Evolutionary conservation across 306 rosid species (phyloP).

Genomic region (Vigna trinervia): DNA sequence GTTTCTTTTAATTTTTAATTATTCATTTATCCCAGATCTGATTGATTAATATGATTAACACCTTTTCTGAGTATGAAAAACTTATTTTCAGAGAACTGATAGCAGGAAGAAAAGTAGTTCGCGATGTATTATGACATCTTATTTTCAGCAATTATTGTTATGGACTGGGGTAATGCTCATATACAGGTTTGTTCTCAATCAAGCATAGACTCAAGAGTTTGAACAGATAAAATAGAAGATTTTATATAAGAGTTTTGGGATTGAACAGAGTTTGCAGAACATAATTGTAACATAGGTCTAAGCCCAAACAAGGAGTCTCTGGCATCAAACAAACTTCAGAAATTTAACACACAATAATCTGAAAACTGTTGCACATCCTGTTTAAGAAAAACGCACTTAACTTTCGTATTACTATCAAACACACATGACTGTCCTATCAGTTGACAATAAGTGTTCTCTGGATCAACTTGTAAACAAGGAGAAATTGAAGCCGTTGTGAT

Average conservation of each 20-base stretch:
- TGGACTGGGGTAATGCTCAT: conserved; percentile 86
- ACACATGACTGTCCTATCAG: background rate
- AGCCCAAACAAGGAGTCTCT: background rate
- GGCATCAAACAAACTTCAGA: background rate
- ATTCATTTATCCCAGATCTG: conserved; percentile 34
- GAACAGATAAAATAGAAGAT: background rate
- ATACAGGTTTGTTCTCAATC: conserved; percentile 71
- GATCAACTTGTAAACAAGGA: no score
- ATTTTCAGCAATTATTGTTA: conserved; percentile 80
- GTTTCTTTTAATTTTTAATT: conserved; percentile 41
- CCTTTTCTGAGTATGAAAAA: conserved; percentile 33
- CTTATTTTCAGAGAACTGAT: conserved; percentile 68
- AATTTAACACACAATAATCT: background rate
- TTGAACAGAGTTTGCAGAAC: conserved; percentile 11
- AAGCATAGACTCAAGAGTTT: background rate
- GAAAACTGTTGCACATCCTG: background rate
- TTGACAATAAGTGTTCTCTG: background rate
- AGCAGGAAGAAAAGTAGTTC: conserved; percentile 89
- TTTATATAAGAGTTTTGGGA: background rate
- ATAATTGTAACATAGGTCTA: background rate
- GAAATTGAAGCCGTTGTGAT: conserved; percentile 58
- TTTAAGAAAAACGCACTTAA: background rate
- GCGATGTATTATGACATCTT: conserved; percentile 64
- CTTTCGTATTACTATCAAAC: background rate
- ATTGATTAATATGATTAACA: conserved; percentile 24